Evolutionary conservation across 164 flowering plant species (phyloP), one percentile per base, ranked within the genome.

Genomic region (Taxillus chinensis): DNA sequence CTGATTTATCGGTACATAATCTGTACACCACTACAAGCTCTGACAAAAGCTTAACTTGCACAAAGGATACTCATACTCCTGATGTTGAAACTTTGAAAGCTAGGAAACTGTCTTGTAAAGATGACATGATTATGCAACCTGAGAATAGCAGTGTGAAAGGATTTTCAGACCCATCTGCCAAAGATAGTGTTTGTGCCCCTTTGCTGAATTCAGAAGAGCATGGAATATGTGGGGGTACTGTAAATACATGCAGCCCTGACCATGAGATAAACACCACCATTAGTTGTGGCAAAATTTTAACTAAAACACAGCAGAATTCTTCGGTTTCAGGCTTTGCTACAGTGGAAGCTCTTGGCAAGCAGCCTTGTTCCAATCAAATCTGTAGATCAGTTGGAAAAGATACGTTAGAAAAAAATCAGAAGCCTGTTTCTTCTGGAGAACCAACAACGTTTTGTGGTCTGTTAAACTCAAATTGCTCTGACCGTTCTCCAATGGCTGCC

Each of bases 321-420:
- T 11, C 27, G 5, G 27, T 40, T 61, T 38, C 51, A 55, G 54
- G 55, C 9, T 43, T 7, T 43, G 54, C 37, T 41, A 55, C 37
- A 12, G 13, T 45, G 42, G 69, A 65, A 58, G 61, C 62, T 52
- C 53, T 15, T 17, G 8, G 67, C 38, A 59, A 65, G 62, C 70
- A 60, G 38, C 37, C 45, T 50, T 67, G 55, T 46, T 9, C 39
- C 55, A 57, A 62, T 49, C 61, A 50, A 37, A 57, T 16, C 41
- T 13, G 37, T 60, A 41, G 16, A 12, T 52, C 59, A 8, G 58
- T 45, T 50, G 64, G 61, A 40, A 45, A 7, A 57, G 60, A 45
- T 62, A 39, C 39, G 3, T 14, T 15, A 16, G 70, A 57, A 65
- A 58, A 40, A 49, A 13, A 41, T 62, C 43, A 42, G 51, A 51